Percentiles rank a stretch among this genome's conserved stretches.
These are phyloP conservation scores for Xylaria flabelliformis DNA, from an alignment of 495 filamentous ascomycete genomes.

Conservation along the genomic window DNA sequence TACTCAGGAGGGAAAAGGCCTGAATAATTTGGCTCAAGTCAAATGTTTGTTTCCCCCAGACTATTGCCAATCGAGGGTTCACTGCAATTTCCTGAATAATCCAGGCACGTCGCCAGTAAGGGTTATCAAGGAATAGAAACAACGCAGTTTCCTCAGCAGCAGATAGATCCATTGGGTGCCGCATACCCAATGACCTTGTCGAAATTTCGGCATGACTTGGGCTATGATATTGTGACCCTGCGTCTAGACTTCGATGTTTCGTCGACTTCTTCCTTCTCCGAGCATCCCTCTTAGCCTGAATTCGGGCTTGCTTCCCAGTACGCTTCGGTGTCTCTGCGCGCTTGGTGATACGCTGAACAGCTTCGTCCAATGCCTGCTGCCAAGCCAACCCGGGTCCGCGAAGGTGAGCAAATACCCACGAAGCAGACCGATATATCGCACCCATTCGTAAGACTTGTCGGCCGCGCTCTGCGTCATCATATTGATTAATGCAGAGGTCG, in stretches of 20 bases:
- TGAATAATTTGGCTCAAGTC: constrained; percentile 10
- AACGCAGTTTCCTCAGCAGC: constrained; percentile 22
- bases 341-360: not conserved
- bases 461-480: constrained; percentile 30
- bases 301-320: not conserved
- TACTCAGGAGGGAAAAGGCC: constrained; percentile 5
- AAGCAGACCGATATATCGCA: constrained; percentile 20
- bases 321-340: not conserved
- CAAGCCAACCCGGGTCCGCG: not conserved
- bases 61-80: constrained; percentile 18
- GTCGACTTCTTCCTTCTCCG: constrained; percentile 8
- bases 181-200: not conserved
- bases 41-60: constrained; percentile 21
- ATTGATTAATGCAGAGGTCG: constrained; percentile 35
- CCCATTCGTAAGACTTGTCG: constrained; percentile 28
- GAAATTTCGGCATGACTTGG: not conserved
- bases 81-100: constrained; percentile 25
- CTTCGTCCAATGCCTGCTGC: constrained; percentile 10
- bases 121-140: constrained; percentile 12
- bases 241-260: not conserved
- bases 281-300: not conserved
- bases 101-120: constrained; percentile 24
- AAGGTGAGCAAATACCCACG: constrained; percentile 13
- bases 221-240: not conserved
- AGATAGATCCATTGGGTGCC: constrained; percentile 5